phyloP scores from a whole-genome alignment of 2,329 filamentous ascomycete species.

The Aspergillus latus region DNA sequence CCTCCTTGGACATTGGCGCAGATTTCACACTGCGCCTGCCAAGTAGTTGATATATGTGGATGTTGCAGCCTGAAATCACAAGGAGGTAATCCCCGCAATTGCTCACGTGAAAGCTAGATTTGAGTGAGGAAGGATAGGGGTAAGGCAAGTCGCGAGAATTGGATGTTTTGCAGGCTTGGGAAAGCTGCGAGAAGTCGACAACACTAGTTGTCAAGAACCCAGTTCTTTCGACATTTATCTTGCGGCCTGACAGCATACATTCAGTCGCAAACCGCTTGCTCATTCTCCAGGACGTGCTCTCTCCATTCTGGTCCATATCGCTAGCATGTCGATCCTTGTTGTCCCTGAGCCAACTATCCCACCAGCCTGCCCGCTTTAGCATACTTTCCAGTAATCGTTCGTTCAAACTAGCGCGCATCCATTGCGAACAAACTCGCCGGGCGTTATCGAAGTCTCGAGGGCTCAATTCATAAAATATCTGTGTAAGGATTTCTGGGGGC shows the following conservation, averaged over 20 bases:
- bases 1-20: constrained; percentile 24
- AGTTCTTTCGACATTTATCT: constrained; percentile 29
- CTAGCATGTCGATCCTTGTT: constrained; percentile 29
- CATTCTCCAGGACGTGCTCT: constrained; percentile 39
- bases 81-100: constrained; percentile 60
- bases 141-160: constrained; percentile 14
- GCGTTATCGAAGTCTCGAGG: constrained; percentile 60
- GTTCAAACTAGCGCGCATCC: constrained; percentile 61
- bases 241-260: constrained; percentile 46
- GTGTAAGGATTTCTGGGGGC: constrained; percentile 52
- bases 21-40: constrained; percentile 17
- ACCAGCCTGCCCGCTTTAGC: constrained; percentile 59
- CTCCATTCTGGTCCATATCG: constrained; percentile 39
- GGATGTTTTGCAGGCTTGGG: constrained; percentile 15
- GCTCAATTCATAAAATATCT: constrained; percentile 47
- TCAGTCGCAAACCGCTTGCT: constrained; percentile 52
- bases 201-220: constrained; percentile 41
- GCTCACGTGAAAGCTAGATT: constrained; percentile 54
- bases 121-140: constrained; percentile 26
- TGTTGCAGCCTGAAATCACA: constrained; percentile 53
- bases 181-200: constrained; percentile 30
- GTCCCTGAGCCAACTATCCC: constrained; percentile 41
- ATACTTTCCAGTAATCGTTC: constrained; percentile 52
- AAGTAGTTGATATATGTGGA: constrained; percentile 57
- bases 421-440: constrained; percentile 59